Evolutionary conservation across 768 basidiomycete genomes (phyloP), one percentile per base, ranked within the genome.

Genomic region (Imleria badia): DNA sequence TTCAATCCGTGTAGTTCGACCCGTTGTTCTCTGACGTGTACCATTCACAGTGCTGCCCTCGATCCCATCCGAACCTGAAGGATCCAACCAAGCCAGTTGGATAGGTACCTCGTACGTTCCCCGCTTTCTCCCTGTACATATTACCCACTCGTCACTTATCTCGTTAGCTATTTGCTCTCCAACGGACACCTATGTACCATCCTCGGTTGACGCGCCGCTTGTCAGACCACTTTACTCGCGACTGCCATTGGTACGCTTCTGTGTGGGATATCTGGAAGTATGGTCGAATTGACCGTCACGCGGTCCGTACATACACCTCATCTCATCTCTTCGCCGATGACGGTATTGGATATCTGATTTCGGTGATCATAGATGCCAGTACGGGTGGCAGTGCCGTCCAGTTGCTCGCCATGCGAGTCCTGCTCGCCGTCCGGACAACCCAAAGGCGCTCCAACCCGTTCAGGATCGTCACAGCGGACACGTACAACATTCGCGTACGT

Each of bases 81-180:
- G 31, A n/a, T 66, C 65, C 13, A 67, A 66, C 36, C 62, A 65
- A 54, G 63, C 65, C n/a, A 66, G 65, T 29, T 66, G 65, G 65
- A 52, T 67, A 9, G 66, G 65, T 26, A 67, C 65, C 6, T 53
- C 66, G 66, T 66, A 51, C 19, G 51, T 56, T 46, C n/a, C 11
- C 26, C 12, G 1, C n/a, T 3, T 31, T 13, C 10, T 42, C 22
- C 14, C 17, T 1, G 3, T 12, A 14, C 23, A 1, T 14, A 15
- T n/a, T 14, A 23, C 15, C 13, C 1, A 20, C 35, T 8, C 26
- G 5, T 35, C 20, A 11, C 33, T 5, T 4, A 17, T 13, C n/a
- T 6, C 5, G 1, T 20, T 35, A 54, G 53, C 19, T 63, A 59
- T 19, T 12, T 59, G 15, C 54, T 62, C 30, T 63, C 61, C 6